phyloP scores from a whole-genome alignment of 2,329 filamentous ascomycete genomes.

The Orbilia javanica region DNA sequence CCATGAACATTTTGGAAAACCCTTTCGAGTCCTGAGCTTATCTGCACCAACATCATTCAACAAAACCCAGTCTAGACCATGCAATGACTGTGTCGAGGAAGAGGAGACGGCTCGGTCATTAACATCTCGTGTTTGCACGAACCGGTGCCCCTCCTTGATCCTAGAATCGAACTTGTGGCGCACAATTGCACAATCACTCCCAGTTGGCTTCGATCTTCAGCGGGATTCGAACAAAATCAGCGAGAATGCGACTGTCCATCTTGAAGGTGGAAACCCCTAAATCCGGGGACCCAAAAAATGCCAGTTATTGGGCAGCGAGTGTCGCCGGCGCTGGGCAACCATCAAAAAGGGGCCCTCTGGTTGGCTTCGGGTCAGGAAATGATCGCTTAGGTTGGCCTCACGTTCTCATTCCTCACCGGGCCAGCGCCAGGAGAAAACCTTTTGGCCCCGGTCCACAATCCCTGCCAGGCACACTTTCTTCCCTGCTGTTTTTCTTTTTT shows the following conservation, averaged over 20 bases:
- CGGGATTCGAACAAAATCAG: background rate
- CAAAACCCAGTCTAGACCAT: slow-evolving; percentile 25
- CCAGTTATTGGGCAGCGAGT: slow-evolving; percentile 10
- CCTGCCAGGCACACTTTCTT: slow-evolving; percentile 50
- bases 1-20: slow-evolving; percentile 9
- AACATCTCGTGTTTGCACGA: slow-evolving; percentile 5
- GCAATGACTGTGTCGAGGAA: slow-evolving; percentile 16
- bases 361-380: slow-evolving; percentile 44
- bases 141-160: background rate
- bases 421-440: slow-evolving; percentile 42
- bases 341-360: slow-evolving; percentile 46
- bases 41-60: slow-evolving; percentile 8
- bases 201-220: slow-evolving; percentile 6
- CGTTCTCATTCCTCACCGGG: slow-evolving; percentile 43
- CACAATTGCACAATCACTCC: slow-evolving; percentile 24
- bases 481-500: slow-evolving; percentile 34
- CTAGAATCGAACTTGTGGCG: slow-evolving; percentile 12
- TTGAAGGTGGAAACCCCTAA: slow-evolving; percentile 27
- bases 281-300: slow-evolving; percentile 24
- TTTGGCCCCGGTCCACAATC: slow-evolving; percentile 6
- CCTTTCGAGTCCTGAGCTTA: slow-evolving; percentile 23
- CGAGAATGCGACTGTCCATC: slow-evolving; percentile 7
- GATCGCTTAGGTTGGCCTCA: slow-evolving; percentile 51
- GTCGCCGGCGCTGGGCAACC: background rate
- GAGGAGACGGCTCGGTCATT: slow-evolving; percentile 43